phyloP scores from a whole-genome alignment of 2,329 filamentous ascomycete species.

The Lachnellula arida region DNA sequence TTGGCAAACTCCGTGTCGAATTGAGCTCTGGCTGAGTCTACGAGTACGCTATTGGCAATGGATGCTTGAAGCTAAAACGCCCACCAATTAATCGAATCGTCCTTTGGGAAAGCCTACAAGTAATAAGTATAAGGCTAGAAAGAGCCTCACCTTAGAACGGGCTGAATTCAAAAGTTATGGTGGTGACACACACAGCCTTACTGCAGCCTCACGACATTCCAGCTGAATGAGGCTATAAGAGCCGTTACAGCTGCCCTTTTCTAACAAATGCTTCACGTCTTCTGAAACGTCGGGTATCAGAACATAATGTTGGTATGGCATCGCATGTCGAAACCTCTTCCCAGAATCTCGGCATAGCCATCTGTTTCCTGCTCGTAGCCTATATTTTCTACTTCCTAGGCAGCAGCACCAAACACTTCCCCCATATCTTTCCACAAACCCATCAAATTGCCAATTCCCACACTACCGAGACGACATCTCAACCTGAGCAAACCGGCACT shows the following conservation, averaged over 20 bases:
- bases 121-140: too few relatives aligned
- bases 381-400: slow-evolving; percentile 1
- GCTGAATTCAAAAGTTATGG: too few relatives aligned
- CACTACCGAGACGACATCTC: background rate
- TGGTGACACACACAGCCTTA: too few relatives aligned
- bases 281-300: background rate
- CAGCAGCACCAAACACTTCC: too few relatives aligned
- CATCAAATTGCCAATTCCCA: background rate
- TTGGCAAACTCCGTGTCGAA: too few relatives aligned
- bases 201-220: background rate
- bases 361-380: slow-evolving; percentile 1
- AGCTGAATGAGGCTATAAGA: background rate
- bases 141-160: too few relatives aligned
- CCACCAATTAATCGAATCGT: too few relatives aligned
- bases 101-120: too few relatives aligned
- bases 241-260: background rate
- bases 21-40: too few relatives aligned
- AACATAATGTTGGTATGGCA: background rate
- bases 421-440: background rate
- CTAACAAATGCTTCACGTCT: background rate
- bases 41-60: too few relatives aligned
- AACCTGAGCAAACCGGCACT: background rate
- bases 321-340: background rate
- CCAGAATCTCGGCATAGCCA: background rate
- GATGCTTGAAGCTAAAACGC: too few relatives aligned